These are phyloP conservation scores for Kuraishia floccosa DNA, from an alignment of 805 yeast genomes.

Conservation along the genomic window DNA sequence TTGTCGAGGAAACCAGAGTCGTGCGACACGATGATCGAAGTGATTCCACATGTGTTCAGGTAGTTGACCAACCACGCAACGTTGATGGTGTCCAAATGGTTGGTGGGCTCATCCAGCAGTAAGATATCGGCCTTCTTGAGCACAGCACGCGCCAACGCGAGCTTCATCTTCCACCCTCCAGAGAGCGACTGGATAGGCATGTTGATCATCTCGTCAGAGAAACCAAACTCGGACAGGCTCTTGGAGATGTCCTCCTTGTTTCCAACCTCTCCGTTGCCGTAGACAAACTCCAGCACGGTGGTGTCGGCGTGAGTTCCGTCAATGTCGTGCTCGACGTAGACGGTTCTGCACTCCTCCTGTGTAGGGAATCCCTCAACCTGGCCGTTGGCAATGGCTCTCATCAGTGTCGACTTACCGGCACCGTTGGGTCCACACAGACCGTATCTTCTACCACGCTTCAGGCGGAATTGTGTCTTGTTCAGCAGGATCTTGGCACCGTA, in stretches of 20 bases:
- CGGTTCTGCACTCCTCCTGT: conserved; percentile 98
- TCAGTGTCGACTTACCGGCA: conserved; percentile 99
- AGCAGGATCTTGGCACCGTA: conserved; percentile 99
- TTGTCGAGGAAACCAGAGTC: conserved; percentile 99
- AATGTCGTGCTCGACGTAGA: conserved; percentile 98
- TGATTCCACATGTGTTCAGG: conserved; percentile 97
- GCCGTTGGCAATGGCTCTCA: conserved; percentile 95
- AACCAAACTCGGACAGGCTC: conserved; percentile 83
- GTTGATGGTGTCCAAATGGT: conserved; percentile 99
- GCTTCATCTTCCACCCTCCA: conserved; percentile 99
- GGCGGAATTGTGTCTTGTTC: conserved; percentile 98
- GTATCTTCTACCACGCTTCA: conserved; percentile 98
- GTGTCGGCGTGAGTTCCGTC: conserved; percentile 98
- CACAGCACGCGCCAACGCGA: conserved; percentile 98
- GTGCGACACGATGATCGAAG: conserved; percentile 97
- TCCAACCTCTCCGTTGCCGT: conserved; percentile 71
- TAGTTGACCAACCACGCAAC: conserved; percentile 99
- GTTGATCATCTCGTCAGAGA: conserved; percentile 84
- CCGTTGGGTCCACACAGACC: conserved; percentile 99
- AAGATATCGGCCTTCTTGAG: conserved; percentile 96
- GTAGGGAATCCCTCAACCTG: conserved; percentile 99
- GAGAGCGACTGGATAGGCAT: conserved; percentile 96
- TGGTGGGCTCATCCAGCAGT: conserved; percentile 98
- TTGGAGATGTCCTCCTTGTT: conserved; percentile 58
- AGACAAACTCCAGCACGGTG: conserved; percentile 85